phyloP scores from a whole-genome alignment of 192 early-diverging fungal genomes.

The Backusella tarrabulga region DNA sequence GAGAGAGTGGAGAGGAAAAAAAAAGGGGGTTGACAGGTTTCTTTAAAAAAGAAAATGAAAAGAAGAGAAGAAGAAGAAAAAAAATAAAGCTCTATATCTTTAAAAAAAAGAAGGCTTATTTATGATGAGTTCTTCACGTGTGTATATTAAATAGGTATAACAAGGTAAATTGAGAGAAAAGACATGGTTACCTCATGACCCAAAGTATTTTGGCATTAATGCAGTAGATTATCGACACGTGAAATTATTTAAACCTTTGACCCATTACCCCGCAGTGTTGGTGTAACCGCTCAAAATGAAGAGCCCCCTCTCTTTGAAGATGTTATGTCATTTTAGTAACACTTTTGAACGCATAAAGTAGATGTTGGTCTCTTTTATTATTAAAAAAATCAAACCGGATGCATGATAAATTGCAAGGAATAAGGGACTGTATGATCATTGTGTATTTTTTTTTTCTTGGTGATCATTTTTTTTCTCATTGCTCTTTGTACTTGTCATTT shows the following conservation, averaged over 20 bases:
- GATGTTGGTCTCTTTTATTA: background rate
- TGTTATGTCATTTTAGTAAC: background rate
- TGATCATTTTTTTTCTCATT: background rate
- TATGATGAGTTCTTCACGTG: slow-evolving; percentile 13
- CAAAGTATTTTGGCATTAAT: background rate
- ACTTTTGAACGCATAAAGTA: background rate
- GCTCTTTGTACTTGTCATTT: slow-evolving; percentile 1
- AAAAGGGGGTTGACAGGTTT: background rate
- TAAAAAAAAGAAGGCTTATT: background rate
- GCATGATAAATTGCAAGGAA: background rate
- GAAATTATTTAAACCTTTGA: background rate
- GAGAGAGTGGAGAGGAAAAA: background rate
- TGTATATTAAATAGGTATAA: slow-evolving; percentile 10
- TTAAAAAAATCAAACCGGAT: background rate
- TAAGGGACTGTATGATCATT: background rate
- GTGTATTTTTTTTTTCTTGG: background rate
- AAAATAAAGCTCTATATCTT: background rate
- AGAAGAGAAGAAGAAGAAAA: background rate
- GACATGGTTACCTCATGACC: background rate
- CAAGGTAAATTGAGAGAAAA: background rate
- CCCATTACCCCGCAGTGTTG: background rate
- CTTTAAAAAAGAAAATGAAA: background rate
- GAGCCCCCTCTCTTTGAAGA: background rate
- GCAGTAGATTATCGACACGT: background rate
- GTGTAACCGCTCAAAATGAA: background rate